phyloP scores from a whole-genome alignment of 345 rosid species.

The Populus ilicifolia region DNA sequence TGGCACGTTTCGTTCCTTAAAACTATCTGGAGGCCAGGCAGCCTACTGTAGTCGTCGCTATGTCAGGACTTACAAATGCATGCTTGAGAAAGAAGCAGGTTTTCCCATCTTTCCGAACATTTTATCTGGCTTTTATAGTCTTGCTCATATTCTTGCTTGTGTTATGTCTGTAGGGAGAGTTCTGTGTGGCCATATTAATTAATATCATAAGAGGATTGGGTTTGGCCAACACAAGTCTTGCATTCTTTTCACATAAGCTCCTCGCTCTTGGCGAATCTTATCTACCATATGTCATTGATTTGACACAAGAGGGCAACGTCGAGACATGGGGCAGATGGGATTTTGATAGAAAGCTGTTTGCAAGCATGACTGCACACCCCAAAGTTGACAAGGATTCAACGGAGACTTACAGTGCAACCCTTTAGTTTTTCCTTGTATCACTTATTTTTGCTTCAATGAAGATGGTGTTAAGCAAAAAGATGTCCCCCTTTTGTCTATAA shows the following conservation, averaged over 20 bases:
- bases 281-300: slow-evolving; percentile 10
- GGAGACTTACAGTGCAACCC: slow-evolving; percentile 14
- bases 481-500: neutral
- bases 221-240: slow-evolving; percentile 20
- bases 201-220: slow-evolving; percentile 14
- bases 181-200: slow-evolving; percentile 6
- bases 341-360: slow-evolving; percentile 4
- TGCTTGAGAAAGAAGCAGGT: slow-evolving; percentile 13
- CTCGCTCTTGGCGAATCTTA: slow-evolving; percentile 22
- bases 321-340: slow-evolving; percentile 20
- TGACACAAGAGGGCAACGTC: slow-evolving; percentile 16
- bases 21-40: neutral
- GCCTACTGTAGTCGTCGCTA: neutral
- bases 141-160: neutral
- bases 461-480: neutral
- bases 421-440: neutral
- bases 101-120: slow-evolving; percentile 16
- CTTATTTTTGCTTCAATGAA: neutral
- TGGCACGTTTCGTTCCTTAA: neutral
- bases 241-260: slow-evolving; percentile 7
- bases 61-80: slow-evolving; percentile 26
- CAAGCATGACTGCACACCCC: slow-evolving; percentile 30
- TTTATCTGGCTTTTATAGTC: slow-evolving; percentile 10
- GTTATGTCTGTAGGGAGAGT: neutral
- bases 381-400: slow-evolving; percentile 13